Base-by-base conservation (phyloP, 176 grass and related monocot species). In the Phoenix dactylifera region DNA sequence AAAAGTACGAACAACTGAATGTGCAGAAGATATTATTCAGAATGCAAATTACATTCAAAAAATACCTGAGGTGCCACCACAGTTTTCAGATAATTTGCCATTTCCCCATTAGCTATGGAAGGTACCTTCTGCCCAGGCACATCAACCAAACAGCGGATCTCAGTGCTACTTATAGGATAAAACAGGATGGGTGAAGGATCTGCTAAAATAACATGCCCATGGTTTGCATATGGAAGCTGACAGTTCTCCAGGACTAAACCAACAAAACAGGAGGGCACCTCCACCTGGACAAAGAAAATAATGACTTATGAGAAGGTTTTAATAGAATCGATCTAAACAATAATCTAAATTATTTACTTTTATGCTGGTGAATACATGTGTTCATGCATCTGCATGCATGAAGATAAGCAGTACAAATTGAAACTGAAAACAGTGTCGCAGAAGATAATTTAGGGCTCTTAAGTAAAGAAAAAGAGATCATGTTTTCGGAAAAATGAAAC, bases 161-260 rank as follows among this genome's bases (percentile, higher is more conserved):
- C 93, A 1, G 79, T 89, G 67, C 93, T 92, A 71, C 93, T 98
- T 81, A 98, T 92, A 29, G 88, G 87, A 69, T 98, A 98, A 68
- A 92, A 89, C 69, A 98, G 72, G 59, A 98, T 98, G 18, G 88
- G 88, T 12, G 93, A 98, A 83, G 93, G 93, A 89, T 98, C 86
- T 26, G 87, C 93, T 81, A 98, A 74, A 44, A 98, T 89, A 67
- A 98, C 93, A 73, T 98, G 93, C 1, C 93, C 93, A 29, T 98
- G 93, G 57, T 98, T 92, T 0, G 84, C 67, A 50, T 88, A 60
- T 64, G 93, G 93, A 75, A 98, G 88, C 23, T 88, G 64, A 66
- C 84, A 92, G 66, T 98, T 98, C 74, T 98, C 93, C 70, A 98
- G 66, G 49, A 98, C 79, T 60, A 98, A 50, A 57, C 93, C 93